Base-by-base conservation (phyloP, 108 stramenopile species). In the Skeletonema marinoi region DNA sequence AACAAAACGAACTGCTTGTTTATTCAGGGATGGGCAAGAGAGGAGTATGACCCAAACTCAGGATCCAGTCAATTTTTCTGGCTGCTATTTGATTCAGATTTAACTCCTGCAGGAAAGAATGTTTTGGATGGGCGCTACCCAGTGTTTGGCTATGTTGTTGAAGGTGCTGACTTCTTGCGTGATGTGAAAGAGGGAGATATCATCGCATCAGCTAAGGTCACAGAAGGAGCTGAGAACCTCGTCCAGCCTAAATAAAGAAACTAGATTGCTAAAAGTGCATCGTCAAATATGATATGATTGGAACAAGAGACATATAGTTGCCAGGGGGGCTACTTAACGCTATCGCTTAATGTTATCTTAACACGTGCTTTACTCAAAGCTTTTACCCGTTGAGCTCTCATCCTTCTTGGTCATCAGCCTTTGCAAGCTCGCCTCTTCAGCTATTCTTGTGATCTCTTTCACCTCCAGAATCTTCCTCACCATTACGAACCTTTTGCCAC, bases 61-160 rank as follows among this genome's bases (percentile, higher is more conserved):
- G 98, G 97, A 38, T 90, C 89, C 41, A 90, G 88, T 69, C 98
- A 98, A 85, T 97, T 97, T 86, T 98, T 98, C 79, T 98, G 95
- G 95, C 78, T 98, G 65, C 83, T 98, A 56, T 98, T 98, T 79
- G 97, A 98, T 78, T 93, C 91, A 16, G 98, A 98, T 88, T 86
- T 98, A 46, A 98, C 98, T 8, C 98, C 98, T 14, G 98, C 97
- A n/a, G 98, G 98, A 32, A 98, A 98, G 85, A 98, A 98, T 86
- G 88, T 98, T 0, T 78, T 98, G 58, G 98, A 98, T 82, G 98
- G 97, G 5, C 83, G 96, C 7, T 97, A 97, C 75, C 93, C 95
- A 65, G 85, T 82, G 75, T 98, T 98, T 75, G 98, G 98, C 32
- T 98, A 98, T 66, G 96, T 97, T 8, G 87, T 93, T 12, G 89